Base-by-base conservation (phyloP, 371 early-diverging fungal genomes). In the Choanephora cucurbitarum region DNA sequence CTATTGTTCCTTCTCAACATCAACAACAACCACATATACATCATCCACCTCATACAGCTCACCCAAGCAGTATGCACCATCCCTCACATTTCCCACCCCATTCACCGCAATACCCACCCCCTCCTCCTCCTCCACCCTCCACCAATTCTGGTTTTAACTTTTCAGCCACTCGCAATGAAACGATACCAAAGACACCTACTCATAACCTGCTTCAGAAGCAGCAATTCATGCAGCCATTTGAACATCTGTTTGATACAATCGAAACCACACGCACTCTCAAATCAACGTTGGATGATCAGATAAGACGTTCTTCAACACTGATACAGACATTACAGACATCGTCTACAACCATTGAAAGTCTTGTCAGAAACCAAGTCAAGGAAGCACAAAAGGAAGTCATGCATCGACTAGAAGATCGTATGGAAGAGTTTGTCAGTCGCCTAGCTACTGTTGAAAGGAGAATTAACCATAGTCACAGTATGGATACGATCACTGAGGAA, bases 321-420 rank as follows among this genome's bases (percentile, higher is more conserved):
- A 80, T 92, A n/a, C 89, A 90, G 56, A 89, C 91, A 2, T 69
- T 92, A 23, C 89, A 88, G 60, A 78, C 86, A 6, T 81, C 84
- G 1, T 84, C 85, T 3, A 80, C 83, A 13, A 89, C 89, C 71
- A 85, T 92, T 51, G 92, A 92, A 59, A 83, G 83, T 3, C 70
- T 92, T 42, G 86, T 91, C 17, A 77, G 88, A 10, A 77, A 75
- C 11, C 90, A 90, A 55, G 82, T 90, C 60, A 77, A 88, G 34
- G 91, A 92, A 58, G 79, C 88, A 67, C 88, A 90, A 62, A 77
- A 75, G 58, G 86, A 84, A 28, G 62, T 77, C 13, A 62, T 81
- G 57, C 66, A 58, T 8, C 49, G 55, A 41, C 63, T 72, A 61
- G 80, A 77, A 39, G 63, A 49, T 28, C 57, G 31, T 33, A 11